Evolutionary conservation across 306 rosid species (phyloP), one percentile per base, ranked within the genome.

Genomic region (Carpinus viminea): DNA sequence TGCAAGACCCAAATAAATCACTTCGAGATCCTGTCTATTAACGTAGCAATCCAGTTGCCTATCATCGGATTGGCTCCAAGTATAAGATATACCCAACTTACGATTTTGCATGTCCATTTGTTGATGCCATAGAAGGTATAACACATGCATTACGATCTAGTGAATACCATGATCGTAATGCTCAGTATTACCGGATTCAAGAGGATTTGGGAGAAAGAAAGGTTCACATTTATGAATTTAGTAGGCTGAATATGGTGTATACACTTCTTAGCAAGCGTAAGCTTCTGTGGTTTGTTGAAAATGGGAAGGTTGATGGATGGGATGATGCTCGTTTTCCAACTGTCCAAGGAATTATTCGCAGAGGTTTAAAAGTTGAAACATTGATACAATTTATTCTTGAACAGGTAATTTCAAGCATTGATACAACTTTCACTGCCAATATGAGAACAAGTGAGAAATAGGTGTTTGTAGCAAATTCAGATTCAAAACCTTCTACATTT

Each of bases 251-350:
- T 68, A 80, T 95, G 99, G 98, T 90, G 68, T 95, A 95, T 81
- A 95, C 99, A 8, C 93, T 95, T 81, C 99, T 95, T 55, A 91
- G 99, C 86, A 95, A 95, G 87, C 89, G 97, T 41, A 95, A 95
- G 86, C 94, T 95, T 79, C 83, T 95, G 34, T 95, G 98, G 99
- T 95, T 95, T 82, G 99, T 95, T 68, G 97, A 93, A 79, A 93
- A 95, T 80, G 97, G 89, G 56, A 86, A 81, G 85, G 99, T 95
- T 78, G 96, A 91, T 81, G 97, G 97, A 76, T 95, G 98, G 98
- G 98, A 95, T 74, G 98, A 94, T 84, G 88, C 97, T 36, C 90
- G 98, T 21, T 92, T 94, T 84, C 97, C 97, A 62, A 94, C 97
- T 0, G 97, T 94, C 20, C 98, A 92, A 83, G 98, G 98, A 76